Evolutionary conservation across 148 eudicot species (phyloP).

Genomic region (Tetragonia tetragonoides): DNA sequence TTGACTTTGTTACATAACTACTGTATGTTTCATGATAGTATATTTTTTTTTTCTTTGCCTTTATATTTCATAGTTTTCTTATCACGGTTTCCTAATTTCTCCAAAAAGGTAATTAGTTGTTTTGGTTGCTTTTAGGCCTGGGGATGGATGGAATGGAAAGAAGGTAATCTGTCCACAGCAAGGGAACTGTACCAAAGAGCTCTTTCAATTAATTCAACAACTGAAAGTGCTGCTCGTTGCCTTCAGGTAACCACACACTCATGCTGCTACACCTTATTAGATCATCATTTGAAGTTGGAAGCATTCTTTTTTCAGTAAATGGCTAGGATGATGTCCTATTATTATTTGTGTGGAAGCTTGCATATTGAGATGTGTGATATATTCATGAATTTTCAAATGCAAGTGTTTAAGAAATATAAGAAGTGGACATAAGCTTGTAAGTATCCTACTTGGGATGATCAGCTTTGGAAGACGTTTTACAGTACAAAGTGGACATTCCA

Average conservation of each 20-base stretch:
- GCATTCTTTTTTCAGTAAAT: not conserved
- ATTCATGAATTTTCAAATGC: too few relatives aligned
- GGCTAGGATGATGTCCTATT: not conserved
- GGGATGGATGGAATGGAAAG: slow-evolving; percentile 99
- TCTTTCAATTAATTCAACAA: slow-evolving; percentile 60
- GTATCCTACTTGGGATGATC: too few relatives aligned
- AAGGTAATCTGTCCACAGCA: slow-evolving; percentile 77
- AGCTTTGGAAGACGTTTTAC: too few relatives aligned
- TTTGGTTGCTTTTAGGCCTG: slow-evolving; percentile 59
- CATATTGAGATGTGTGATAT: too few relatives aligned
- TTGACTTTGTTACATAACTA: not conserved
- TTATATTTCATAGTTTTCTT: not conserved
- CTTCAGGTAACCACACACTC: slow-evolving; percentile 59
- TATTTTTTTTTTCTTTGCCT: not conserved
- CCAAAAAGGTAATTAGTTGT: not conserved
- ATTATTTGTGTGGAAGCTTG: not conserved
- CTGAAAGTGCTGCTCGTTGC: slow-evolving; percentile 94
- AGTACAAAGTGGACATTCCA: not conserved
- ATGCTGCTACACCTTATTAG: not conserved
- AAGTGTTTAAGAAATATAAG: not conserved
- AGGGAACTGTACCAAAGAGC: slow-evolving; percentile 79
- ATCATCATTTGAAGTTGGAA: not conserved
- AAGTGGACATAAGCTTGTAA: not conserved
- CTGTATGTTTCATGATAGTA: not conserved
- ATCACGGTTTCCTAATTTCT: not conserved